These are phyloP conservation scores for Coprinellus micaceus DNA, from an alignment of 768 basidiomycete species.

Conservation along the genomic window DNA sequence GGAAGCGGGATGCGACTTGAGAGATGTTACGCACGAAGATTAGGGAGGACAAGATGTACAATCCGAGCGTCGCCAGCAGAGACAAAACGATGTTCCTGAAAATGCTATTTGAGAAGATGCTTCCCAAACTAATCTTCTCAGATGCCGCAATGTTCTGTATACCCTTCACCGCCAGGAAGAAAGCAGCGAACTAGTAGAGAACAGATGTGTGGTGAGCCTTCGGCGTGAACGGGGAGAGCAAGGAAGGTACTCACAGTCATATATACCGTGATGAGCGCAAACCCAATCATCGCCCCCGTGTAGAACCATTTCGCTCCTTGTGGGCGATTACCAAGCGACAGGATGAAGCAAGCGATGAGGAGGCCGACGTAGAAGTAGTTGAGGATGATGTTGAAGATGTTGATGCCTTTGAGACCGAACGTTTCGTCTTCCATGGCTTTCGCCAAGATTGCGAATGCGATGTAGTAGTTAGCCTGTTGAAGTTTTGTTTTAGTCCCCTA, in stretches of 20 bases:
- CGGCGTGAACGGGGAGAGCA: not conserved
- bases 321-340: conserved; percentile 87
- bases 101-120: conserved; percentile 72
- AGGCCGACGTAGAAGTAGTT: conserved; percentile 87
- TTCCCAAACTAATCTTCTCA: conserved; percentile 45
- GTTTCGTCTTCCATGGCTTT: conserved; percentile 65
- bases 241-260: conserved; percentile 70
- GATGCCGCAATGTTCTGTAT: conserved; percentile 54
- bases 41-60: conserved; percentile 81
- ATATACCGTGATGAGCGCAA: conserved; percentile 89
- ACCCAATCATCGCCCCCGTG: conserved; percentile 80
- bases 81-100: conserved; percentile 88
- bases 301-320: conserved; percentile 89
- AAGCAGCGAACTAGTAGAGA: conserved; percentile 56
- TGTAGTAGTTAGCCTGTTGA: conserved; percentile 81
- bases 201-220: conserved; percentile 6
- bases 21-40: conserved; percentile 64
- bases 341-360: conserved; percentile 81
- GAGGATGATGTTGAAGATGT: conserved; percentile 71
- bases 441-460: conserved; percentile 78
- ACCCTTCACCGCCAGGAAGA: conserved; percentile 81
- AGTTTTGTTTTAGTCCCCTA: not conserved
- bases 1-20: not conserved
- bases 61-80: conserved; percentile 79
- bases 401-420: conserved; percentile 59